Evolutionary conservation across 1,284 basidiomycete species (phyloP), one percentile per base, ranked within the genome.

Genomic region (Melampsora larici-populina): DNA sequence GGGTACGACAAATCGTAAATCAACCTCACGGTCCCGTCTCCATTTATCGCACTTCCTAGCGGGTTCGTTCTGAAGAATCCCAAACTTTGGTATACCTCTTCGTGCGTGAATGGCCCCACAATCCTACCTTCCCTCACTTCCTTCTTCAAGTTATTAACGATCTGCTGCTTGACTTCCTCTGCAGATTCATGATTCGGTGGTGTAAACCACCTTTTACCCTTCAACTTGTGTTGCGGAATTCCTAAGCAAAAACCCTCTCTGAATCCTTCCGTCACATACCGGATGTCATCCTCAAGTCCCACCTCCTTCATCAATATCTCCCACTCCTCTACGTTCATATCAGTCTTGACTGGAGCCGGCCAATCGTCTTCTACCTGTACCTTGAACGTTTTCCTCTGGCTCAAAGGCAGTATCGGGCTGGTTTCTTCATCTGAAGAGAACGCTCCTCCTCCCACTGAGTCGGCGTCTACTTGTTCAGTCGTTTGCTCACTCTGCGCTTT

Each of bases 1-100:
- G 62, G 62, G 36, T 24, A 64, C 7, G 62, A 64, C 15, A 64
- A 15, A 31, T 64, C 36, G 31, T 66, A 40, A 21, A 66, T 66
- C 40, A 43, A 24, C 18, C 64, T 31, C 21, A 40, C 21, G 8
- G 64, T 2, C 40, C 64, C 31, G 18, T 66, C 31, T 4, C 60
- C 60, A 33, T 63, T 63, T n/a, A 58, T 29, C 5, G 26, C 55
- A 26, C 26, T 33, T 26, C 62, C 62, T 2, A 64, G 62, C 3
- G 62, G 62, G 15, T 40, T 17, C 40, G 26, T 31, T 15, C 64
- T 33, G 6, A 26, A 66, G 64, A 66, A 66, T 11, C 64, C 31
- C 2, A 33, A 66, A 9, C 33, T 63, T 63, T 15, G 2, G 24
- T 63, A n/a, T 2, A 63, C 60, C n/a, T n/a, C n/a, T n/a, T n/a